Percentiles rank a stretch among this genome's conserved stretches.
Conservation (phyloP, 1,139 yeast genomes). For the Wickerhamiella infanticola region DNA sequence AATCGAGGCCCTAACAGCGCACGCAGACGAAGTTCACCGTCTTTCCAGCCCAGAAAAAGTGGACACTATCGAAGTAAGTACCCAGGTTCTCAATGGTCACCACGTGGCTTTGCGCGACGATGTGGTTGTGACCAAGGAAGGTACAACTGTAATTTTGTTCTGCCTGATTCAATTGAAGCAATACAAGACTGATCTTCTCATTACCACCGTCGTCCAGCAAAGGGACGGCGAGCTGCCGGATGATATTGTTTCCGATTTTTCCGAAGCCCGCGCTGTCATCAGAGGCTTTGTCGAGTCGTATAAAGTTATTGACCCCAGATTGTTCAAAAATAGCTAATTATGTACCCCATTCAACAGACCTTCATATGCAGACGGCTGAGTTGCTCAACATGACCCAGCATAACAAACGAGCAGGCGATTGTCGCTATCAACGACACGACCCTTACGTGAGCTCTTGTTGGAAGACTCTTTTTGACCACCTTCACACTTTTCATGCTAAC, state of each 20-base stretch:
- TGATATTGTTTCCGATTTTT: neutral
- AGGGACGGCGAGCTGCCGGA: slow-evolving; percentile 1
- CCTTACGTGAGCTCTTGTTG: neutral
- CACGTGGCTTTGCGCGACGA: slow-evolving; percentile 11
- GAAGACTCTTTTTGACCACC: neutral
- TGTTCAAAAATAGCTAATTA: slow-evolving; percentile 2
- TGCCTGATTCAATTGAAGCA: slow-evolving; percentile 12
- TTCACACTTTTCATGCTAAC: slow-evolving; percentile 19
- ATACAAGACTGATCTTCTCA: slow-evolving; percentile 13
- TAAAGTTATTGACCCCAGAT: slow-evolving; percentile 8
- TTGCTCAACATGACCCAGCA: no score
- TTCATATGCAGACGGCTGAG: no score
- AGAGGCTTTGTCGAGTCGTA: slow-evolving; percentile 6
- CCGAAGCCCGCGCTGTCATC: slow-evolving; percentile 4
- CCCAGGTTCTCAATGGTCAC: slow-evolving; percentile 7
- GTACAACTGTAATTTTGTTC: slow-evolving; percentile 7
- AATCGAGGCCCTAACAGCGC: slow-evolving; percentile 11
- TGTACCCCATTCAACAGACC: no score
- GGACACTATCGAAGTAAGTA: slow-evolving; percentile 6
- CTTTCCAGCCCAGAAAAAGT: slow-evolving; percentile 6
- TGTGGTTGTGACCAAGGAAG: slow-evolving; percentile 4
- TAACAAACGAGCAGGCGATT: no score
- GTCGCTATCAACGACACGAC: neutral
- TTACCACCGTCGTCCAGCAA: slow-evolving; percentile 8
- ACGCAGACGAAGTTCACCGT: slow-evolving; percentile 14